Base-by-base conservation (phyloP, 441 rosid genomes). In the Syzygium syzygioides region DNA sequence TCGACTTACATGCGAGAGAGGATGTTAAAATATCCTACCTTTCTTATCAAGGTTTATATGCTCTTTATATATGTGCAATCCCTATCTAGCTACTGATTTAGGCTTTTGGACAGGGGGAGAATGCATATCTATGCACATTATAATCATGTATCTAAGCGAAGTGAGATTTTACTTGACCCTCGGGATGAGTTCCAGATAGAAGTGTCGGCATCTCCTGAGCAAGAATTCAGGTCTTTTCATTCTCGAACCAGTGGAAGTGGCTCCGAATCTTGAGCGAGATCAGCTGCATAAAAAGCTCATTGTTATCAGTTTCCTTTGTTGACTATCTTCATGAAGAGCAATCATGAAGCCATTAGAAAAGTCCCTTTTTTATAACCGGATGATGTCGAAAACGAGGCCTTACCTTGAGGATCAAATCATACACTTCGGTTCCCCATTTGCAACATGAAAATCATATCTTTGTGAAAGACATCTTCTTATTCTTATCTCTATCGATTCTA, bases 371-470 rank as follows among this genome's bases (percentile, higher is more conserved):
- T 20, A 45, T 71, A 68, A 37, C 41, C 50, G 12, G 50, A 37
- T 3, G 28, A 45, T 48, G 88, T n/a, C 79, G 90, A 90, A 90
- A 86, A 88, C 84, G 62, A 88, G 62, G 87, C 86, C 87, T 45
- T 45, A 80, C 88, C 50, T 86, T 53, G 26, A 55, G 90, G 87
- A 41, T 32, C 20, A 59, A 86, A 8, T 60, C 53, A 9, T 18
- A 28, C 66, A 71, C 57, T 85, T 85, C 88, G 85, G 89, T 62
- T 41, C 53, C 85, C 85, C 7, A 7, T 89, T 85, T n/a, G 86
- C 45, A 80, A 17, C 52, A 60, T 18, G 55, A 55, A 30, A 37
- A 86, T 52, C 37, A 30, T 41, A 57, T 52, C 52, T 84, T 34
- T 90, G 88, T 60, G 88, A 86, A 87, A 84, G 30, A 86, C 30